Base-by-base conservation (phyloP, 139 green algal genomes). In the Chlorella sp. region DNA sequence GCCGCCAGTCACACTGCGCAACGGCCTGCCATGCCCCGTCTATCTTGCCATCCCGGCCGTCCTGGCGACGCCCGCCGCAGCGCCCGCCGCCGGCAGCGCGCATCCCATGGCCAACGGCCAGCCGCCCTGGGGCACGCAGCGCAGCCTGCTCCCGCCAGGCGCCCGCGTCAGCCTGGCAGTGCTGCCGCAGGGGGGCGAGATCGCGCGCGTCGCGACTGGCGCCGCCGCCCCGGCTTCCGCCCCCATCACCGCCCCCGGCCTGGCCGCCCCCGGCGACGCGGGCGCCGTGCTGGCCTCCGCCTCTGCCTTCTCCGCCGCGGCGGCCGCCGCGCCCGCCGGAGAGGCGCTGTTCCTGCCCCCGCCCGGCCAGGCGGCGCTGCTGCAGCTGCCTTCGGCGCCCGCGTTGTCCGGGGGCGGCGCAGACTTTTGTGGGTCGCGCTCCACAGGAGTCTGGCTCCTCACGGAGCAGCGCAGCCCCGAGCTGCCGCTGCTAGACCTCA, bases 1-100 rank as follows among this genome's bases (percentile, higher is more conserved):
- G 81, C 81, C 81, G 17, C 42, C 71, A 36, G 40, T 78, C 46
- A 31, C 43, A 15, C 56, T 83, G 41, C 56, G 56, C 51, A 86
- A 86, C 68, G 35, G 35, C 25, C 71, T 80, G 53, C 77, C 77
- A 19, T 69, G 35, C 31, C 42, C n/a, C n/a, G n/a, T n/a, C n/a
- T n/a, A n/a, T n/a, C n/a, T n/a, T n/a, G n/a, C n/a, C n/a, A n/a
- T n/a, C n/a, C n/a, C n/a, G n/a, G n/a, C n/a, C n/a, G n/a, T n/a
- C n/a, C n/a, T n/a, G n/a, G n/a, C n/a, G n/a, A n/a, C n/a, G n/a
- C n/a, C n/a, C n/a, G n/a, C n/a, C n/a, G n/a, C n/a, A n/a, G n/a
- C n/a, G n/a, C n/a, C n/a, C n/a, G n/a, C n/a, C n/a, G n/a, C n/a
- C n/a, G n/a, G n/a, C n/a, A n/a, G n/a, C n/a, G n/a, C n/a, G n/a